A percentile compares a stretch with the other conserved stretches of the same genome.
Conservation (phyloP, 805 yeast species). For the Nakazawaea ernobii region DNA sequence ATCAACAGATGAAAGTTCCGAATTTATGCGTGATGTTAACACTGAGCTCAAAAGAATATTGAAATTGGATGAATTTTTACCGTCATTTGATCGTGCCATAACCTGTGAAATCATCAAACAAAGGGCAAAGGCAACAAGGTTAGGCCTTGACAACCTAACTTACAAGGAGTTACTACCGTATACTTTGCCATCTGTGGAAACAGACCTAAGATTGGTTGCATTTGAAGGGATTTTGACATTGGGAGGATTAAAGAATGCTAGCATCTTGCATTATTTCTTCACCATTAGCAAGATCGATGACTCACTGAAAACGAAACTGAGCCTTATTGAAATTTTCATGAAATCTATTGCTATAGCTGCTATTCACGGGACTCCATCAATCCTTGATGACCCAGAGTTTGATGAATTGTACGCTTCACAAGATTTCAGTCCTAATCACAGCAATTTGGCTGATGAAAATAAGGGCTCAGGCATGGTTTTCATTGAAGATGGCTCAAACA, state of each 20-base stretch:
- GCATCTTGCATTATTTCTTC: conserved; percentile 58
- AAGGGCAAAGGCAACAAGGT: conserved; percentile 52
- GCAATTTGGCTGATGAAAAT: conserved; percentile 6
- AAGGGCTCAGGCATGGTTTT: conserved; percentile 37
- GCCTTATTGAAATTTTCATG: conserved; percentile 41
- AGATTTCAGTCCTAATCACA: background rate
- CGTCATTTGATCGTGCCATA: conserved; percentile 58
- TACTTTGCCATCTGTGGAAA: conserved; percentile 39
- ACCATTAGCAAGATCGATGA: conserved; percentile 50
- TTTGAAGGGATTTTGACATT: conserved; percentile 61
- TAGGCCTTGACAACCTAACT: conserved; percentile 46
- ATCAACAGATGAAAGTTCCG: conserved; percentile 22
- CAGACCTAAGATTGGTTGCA: conserved; percentile 59
- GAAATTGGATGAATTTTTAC: conserved; percentile 81
- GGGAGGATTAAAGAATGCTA: conserved; percentile 71
- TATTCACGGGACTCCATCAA: conserved; percentile 50
- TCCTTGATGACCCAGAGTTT: conserved; percentile 63
- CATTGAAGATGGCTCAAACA: conserved; percentile 46
- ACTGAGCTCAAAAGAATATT: conserved; percentile 69
- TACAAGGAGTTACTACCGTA: conserved; percentile 51
- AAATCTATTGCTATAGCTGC: conserved; percentile 63
- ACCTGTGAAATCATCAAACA: conserved; percentile 52
- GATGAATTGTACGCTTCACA: conserved; percentile 10
- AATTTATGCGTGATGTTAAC: conserved; percentile 41
- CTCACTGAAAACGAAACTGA: conserved; percentile 44